Base-by-base conservation (phyloP, 495 filamentous ascomycete species). In the Penicillium waksmanii region DNA sequence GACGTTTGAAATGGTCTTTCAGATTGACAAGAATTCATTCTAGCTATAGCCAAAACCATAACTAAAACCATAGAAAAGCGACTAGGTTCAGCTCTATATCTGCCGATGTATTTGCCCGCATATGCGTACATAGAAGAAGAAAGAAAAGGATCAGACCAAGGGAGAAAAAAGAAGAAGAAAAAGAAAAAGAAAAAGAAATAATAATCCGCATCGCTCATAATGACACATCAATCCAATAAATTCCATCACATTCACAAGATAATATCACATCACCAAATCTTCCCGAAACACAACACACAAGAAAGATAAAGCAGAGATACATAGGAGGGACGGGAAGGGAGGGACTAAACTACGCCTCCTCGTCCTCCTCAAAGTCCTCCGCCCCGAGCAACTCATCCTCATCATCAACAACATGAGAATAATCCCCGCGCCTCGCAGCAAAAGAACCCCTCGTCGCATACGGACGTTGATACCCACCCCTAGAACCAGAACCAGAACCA, bases 321-420 rank as follows among this genome's bases (percentile, higher is more conserved):
- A n/a, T n/a, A n/a, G n/a, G n/a, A n/a, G n/a, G n/a, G n/a, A n/a
- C n/a, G n/a, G n/a, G n/a, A n/a, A n/a, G n/a, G n/a, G n/a, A n/a
- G n/a, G n/a, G n/a, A n/a, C n/a, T 7, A 27, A 27, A 27, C 25
- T 31, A 31, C 27, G 27, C 27, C 59, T 97, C 93, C 67, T 97
- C 95, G 49, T 96, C 95, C 58, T 95, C 96, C 51, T 96, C 95
- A 57, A 91, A 90, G 3, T 94, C 93, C 58, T 96, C 95, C 58
- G 92, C 90, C 1, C 94, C 94, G 23, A 98, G 78, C 67, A 97
- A 74, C 75, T 96, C 92, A 56, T 94, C 94, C 74, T 97, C 95
- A 71, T 98, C 95, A 58, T 91, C 87, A 69, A 93, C 92, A 44
- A 96, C 91, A 70, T 89, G 23, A 3, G 23, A 81, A 73, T 97